A percentile compares a stretch with the other conserved stretches of the same genome.
Conservation (phyloP, 2,329 filamentous ascomycete species). For the Penicillium nordicum region DNA sequence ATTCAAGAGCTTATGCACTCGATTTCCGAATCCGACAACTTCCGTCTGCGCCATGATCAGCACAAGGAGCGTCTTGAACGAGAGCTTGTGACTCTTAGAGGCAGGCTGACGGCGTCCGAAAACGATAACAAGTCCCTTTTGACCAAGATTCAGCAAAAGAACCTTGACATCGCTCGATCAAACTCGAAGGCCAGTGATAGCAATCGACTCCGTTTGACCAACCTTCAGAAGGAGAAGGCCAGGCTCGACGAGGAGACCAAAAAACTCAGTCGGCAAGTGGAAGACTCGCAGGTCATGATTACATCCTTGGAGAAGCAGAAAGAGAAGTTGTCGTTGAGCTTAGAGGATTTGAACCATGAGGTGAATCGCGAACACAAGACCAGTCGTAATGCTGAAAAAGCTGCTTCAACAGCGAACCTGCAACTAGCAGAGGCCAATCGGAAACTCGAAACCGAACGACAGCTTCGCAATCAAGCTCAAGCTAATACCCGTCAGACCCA, state of each 20-base stretch:
- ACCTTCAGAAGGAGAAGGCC: slow-evolving; percentile 77
- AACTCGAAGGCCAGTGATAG: slow-evolving; percentile 81
- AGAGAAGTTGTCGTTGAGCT: slow-evolving; percentile 80
- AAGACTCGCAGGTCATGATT: slow-evolving; percentile 77
- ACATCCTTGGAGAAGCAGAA: slow-evolving; percentile 88
- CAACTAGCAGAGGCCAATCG: slow-evolving; percentile 88
- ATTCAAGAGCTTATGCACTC: slow-evolving; percentile 83
- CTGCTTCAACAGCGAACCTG: slow-evolving; percentile 71
- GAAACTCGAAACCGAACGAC: slow-evolving; percentile 84
- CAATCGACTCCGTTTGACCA: slow-evolving; percentile 70
- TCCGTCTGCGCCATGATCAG: slow-evolving; percentile 85
- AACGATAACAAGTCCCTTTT: slow-evolving; percentile 94
- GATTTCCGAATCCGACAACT: slow-evolving; percentile 84
- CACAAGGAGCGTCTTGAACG: slow-evolving; percentile 90
- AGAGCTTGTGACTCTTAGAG: slow-evolving; percentile 86
- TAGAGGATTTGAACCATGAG: slow-evolving; percentile 93
- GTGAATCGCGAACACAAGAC: slow-evolving; percentile 84
- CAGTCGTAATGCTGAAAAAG: slow-evolving; percentile 85
- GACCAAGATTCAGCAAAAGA: slow-evolving; percentile 97
- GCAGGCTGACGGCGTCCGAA: slow-evolving; percentile 83
- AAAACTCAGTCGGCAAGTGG: slow-evolving; percentile 77
- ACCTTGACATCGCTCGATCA: slow-evolving; percentile 88
- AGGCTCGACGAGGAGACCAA: slow-evolving; percentile 79
- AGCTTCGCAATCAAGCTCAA: slow-evolving; percentile 80
- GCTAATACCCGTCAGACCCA: slow-evolving; percentile 80